A percentile compares a stretch with the other conserved stretches of the same genome.
Conservation (phyloP, 306 rosid species). For the Corylus avellana region DNA sequence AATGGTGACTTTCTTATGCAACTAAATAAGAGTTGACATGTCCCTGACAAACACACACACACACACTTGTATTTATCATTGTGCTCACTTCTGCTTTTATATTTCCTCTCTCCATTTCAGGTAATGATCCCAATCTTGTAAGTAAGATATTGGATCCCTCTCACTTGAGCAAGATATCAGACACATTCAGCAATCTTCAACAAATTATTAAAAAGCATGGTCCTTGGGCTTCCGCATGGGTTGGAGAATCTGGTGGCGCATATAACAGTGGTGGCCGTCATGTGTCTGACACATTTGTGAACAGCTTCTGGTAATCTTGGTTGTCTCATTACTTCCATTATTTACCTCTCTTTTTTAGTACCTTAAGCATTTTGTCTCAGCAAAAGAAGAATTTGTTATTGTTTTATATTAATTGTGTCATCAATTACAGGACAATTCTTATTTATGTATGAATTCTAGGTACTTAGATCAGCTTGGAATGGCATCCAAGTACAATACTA, state of each 20-base stretch:
- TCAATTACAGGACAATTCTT: constrained; percentile 2
- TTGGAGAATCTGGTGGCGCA: constrained; percentile 98
- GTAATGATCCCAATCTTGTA: constrained; percentile 58
- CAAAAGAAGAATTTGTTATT: not conserved
- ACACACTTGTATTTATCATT: not conserved
- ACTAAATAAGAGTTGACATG: not conserved
- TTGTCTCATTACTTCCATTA: constrained; percentile 21
- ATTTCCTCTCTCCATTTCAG: constrained; percentile 39
- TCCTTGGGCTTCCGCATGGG: constrained; percentile 90
- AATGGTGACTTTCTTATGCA: not conserved
- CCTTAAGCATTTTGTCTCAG: not conserved
- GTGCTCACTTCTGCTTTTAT: constrained; percentile 15
- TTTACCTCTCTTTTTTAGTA: not conserved
- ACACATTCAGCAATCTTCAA: constrained; percentile 47
- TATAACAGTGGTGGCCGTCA: constrained; percentile 82
- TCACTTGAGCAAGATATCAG: constrained; percentile 51
- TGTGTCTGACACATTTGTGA: constrained; percentile 73
- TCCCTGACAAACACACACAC: not conserved
- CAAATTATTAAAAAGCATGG: constrained; percentile 60
- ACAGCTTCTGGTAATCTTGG: constrained; percentile 90
- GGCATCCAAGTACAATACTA: constrained; percentile 73
- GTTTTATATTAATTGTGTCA: constrained; percentile 6
- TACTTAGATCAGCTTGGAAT: constrained; percentile 98
- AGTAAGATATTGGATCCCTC: constrained; percentile 67
- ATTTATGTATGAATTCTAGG: constrained; percentile 47